These are phyloP conservation scores for Cyclostephanos invisitatus DNA, from an alignment of 108 stramenopile genomes.

Conservation along the genomic window DNA sequence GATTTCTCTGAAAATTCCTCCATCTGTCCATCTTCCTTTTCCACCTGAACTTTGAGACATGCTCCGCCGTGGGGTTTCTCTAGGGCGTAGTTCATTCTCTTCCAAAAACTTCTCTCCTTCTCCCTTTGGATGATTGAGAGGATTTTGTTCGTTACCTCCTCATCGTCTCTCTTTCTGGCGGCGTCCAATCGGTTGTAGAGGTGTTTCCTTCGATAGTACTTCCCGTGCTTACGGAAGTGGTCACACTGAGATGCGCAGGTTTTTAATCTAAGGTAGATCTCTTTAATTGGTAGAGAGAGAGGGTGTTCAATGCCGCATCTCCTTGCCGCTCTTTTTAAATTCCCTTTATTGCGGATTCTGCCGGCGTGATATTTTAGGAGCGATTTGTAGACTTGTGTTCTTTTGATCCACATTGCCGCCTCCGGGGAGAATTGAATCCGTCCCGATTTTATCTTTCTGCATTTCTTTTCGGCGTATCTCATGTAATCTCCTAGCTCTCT, in stretches of 20 bases:
- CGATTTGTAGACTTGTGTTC: neutral
- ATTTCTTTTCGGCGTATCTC: conserved; percentile 7
- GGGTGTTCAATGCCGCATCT: neutral
- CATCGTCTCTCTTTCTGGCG: neutral
- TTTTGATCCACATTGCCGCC: neutral
- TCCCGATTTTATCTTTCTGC: conserved; percentile 2
- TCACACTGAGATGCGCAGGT: neutral
- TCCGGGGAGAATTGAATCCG: conserved; percentile 6
- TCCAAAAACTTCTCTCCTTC: conserved; percentile 10
- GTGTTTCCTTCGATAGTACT: neutral
- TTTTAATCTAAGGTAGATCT: neutral
- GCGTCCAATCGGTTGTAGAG: neutral
- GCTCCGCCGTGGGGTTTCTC: too few relatives aligned
- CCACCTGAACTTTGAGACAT: too few relatives aligned
- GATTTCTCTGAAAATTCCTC: too few relatives aligned
- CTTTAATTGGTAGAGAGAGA: neutral
- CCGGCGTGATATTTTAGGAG: neutral
- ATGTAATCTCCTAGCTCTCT: neutral
- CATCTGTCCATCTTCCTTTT: too few relatives aligned
- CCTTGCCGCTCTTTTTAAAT: neutral
- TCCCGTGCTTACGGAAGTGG: neutral
- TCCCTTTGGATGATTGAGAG: conserved; percentile 13
- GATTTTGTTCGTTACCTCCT: conserved; percentile 6
- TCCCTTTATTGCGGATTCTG: neutral
- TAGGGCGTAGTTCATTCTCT: conserved; percentile 17